These are phyloP conservation scores for Chalaropsis ovoidea DNA, from an alignment of 2,329 filamentous ascomycete species.

Conservation along the genomic window DNA sequence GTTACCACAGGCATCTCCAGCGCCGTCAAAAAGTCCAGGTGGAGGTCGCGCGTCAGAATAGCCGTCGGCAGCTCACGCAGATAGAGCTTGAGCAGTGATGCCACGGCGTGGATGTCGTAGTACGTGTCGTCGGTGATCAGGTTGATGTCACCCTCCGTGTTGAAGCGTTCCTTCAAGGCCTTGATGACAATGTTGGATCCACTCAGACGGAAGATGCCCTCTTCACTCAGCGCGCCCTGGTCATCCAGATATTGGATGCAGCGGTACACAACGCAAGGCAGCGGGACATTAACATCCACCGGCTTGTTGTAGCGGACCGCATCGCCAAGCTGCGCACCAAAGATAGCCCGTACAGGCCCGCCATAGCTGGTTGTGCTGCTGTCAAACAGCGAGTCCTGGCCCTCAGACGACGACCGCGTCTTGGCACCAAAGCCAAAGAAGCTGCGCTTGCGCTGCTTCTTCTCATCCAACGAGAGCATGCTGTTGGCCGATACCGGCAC, in stretches of 20 bases:
- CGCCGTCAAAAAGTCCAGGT: conserved; percentile 75
- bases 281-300: conserved; percentile 57
- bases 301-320: conserved; percentile 75
- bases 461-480: conserved; percentile 51
- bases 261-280: conserved; percentile 89
- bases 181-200: conserved; percentile 96
- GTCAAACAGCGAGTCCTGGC: conserved; percentile 46
- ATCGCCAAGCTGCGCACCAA: conserved; percentile 75
- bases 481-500: conserved; percentile 13
- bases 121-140: conserved; percentile 72
- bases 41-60: conserved; percentile 81
- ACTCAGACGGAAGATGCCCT: conserved; percentile 92
- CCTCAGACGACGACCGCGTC: conserved; percentile 48
- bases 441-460: conserved; percentile 69
- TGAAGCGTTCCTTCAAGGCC: conserved; percentile 82
- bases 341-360: conserved; percentile 58
- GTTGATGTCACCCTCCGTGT: conserved; percentile 83
- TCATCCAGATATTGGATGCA: conserved; percentile 86
- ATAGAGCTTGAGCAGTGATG: conserved; percentile 87
- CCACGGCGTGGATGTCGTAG: conserved; percentile 92
- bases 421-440: conserved; percentile 61
- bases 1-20: conserved; percentile 65
- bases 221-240: conserved; percentile 72
- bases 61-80: conserved; percentile 83
- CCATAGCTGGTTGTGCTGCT: conserved; percentile 39